These are phyloP conservation scores for Neckera pumila DNA, from an alignment of 225 moss, liverwort and hornwort species.

Conservation along the genomic window DNA sequence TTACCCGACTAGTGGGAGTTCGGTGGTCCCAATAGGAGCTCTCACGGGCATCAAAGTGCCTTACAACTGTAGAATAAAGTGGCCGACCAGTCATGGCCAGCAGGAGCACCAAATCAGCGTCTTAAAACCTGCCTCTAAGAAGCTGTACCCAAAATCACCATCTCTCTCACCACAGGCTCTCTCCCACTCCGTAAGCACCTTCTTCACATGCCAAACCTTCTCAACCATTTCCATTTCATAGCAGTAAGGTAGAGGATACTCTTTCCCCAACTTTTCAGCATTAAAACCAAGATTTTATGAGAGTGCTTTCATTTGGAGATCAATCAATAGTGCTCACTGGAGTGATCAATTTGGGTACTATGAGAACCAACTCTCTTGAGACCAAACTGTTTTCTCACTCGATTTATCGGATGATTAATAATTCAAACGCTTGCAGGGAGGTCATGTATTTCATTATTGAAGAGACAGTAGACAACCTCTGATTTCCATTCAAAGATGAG, in stretches of 20 bases:
- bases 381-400: neutral
- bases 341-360: neutral
- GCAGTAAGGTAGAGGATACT: neutral
- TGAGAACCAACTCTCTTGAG: neutral
- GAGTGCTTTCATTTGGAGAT: neutral
- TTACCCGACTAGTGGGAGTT: neutral
- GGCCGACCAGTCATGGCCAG: neutral
- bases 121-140: slow-evolving; percentile 1
- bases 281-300: no score
- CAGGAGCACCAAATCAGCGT: neutral
- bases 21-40: neutral
- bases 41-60: neutral
- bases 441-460: neutral
- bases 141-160: neutral
- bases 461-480: neutral
- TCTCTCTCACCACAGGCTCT: neutral
- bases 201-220: neutral
- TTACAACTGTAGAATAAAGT: neutral
- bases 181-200: slow-evolving; percentile 13
- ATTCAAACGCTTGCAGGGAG: neutral
- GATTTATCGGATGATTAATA: neutral
- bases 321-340: neutral
- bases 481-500: neutral
- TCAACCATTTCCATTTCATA: neutral
- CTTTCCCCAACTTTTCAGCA: neutral